phyloP scores from a whole-genome alignment of 176 grass and related monocot species.

The Eremochloa ophiuroides region DNA sequence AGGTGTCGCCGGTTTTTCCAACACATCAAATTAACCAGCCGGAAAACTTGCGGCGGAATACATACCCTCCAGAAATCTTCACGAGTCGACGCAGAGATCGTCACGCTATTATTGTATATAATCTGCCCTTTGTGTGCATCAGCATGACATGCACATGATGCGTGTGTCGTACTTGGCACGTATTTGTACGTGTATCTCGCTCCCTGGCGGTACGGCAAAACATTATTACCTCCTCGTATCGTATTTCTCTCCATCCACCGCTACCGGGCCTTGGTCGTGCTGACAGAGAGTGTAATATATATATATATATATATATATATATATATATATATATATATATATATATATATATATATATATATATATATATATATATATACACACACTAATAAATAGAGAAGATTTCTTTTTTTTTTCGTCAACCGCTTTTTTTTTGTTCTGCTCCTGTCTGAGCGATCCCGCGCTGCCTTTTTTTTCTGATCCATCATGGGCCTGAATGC shows the following conservation, averaged over 20 bases:
- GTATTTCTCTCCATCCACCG: neutral
- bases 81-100: neutral
- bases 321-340: no score
- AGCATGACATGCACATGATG: constrained; percentile 2
- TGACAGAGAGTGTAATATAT: no score
- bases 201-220: no score
- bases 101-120: neutral
- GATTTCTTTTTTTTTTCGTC: no score
- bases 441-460: no score
- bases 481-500: no score
- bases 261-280: neutral
- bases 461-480: no score
- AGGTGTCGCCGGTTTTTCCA: constrained; percentile 11
- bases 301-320: no score
- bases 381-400: no score
- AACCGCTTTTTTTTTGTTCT: no score
- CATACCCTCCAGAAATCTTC: neutral
- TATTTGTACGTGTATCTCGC: neutral
- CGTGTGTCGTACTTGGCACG: neutral
- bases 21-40: neutral
- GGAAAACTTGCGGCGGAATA: neutral
- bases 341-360: no score
- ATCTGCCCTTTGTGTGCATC: neutral
- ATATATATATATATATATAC: no score
- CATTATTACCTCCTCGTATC: neutral